phyloP scores from a whole-genome alignment of 2,329 filamentous ascomycete species.

The Ilyonectria mors-panacis region DNA sequence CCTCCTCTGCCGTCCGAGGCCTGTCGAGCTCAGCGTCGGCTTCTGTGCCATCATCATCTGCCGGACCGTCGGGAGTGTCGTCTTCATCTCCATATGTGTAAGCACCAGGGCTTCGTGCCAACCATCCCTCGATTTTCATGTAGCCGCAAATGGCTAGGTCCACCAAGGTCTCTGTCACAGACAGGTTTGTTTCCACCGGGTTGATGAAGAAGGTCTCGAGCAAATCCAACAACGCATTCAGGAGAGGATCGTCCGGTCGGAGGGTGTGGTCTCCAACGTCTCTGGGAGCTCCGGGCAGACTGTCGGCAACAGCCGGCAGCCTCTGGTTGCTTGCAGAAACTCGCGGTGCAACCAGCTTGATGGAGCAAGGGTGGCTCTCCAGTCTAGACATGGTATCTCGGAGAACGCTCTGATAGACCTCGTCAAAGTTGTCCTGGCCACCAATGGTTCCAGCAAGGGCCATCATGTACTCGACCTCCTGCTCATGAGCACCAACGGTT shows the following conservation, averaged over 20 bases:
- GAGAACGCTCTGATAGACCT: constrained; percentile 79
- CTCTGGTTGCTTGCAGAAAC: constrained; percentile 70
- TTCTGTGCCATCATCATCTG: constrained; percentile 34
- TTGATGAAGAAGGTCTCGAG: constrained; percentile 90
- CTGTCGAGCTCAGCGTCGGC: constrained; percentile 41
- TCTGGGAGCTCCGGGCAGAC: constrained; percentile 72
- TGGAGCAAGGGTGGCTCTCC: constrained; percentile 81
- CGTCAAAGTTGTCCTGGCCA: constrained; percentile 78
- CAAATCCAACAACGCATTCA: constrained; percentile 77
- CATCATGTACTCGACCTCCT: constrained; percentile 81
- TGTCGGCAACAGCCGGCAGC: constrained; percentile 68
- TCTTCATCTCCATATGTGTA: constrained; percentile 66
- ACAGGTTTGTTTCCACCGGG: constrained; percentile 90
- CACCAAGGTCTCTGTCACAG: constrained; percentile 86
- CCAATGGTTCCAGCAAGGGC: constrained; percentile 78
- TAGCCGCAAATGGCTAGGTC: constrained; percentile 88
- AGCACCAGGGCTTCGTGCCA: constrained; percentile 79
- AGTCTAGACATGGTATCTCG: constrained; percentile 79
- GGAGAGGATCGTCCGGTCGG: constrained; percentile 72
- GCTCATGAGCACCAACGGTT: constrained; percentile 81
- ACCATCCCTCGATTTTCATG: constrained; percentile 91
- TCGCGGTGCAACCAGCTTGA: constrained; percentile 76
- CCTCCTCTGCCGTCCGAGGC: constrained; percentile 44
- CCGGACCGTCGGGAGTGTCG: constrained; percentile 1
- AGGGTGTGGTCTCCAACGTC: constrained; percentile 75